Evolutionary conservation across 2,329 filamentous ascomycete species (phyloP), one percentile per base, ranked within the genome.

Genomic region (Curvularia sp.): DNA sequence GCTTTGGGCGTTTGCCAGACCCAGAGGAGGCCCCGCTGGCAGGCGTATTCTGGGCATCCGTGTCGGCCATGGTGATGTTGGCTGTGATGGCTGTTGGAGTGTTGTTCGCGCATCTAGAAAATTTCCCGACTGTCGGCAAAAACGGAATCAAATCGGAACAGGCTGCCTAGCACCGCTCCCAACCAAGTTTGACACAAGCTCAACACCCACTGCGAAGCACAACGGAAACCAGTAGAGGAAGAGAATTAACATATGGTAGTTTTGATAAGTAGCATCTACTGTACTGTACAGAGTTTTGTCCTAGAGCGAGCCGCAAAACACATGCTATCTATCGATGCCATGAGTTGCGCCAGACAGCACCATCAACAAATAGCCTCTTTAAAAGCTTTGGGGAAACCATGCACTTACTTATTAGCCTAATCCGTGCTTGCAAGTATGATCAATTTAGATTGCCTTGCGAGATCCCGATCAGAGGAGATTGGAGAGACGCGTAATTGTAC

Each of bases 11-110:
- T 53, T 74, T 77, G 30, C 47, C 58, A 49, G 69, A 54, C 46
- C 64, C 67, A 30, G 66, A 49, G 39, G 67, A 62, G 49, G 64
- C 58, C 49, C 63, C 61, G 60, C 68, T 60, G 12, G 68, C 62
- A 42, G 68, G 59, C 43, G 68, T 58, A 42, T 65, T 66, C 61
- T 75, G 74, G 38, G 69, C 66, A 63, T 69, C 68, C 24, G 67
- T 63, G 63, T 72, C 69, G 39, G 73, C 71, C 74, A 77, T 77
- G 57, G 58, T 61, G 58, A 46, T 61, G 61, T 54, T 64, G 66
- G 61, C 55, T 41, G 59, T 58, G 50, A 39, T 61, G 46, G 56
- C 53, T 47, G 61, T 62, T 52, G 58, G 22, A 35, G 46, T 38
- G 49, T 52, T 65, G 46, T 44, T 62, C 38, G 62, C 54, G 58